phyloP scores from a whole-genome alignment of 352 stramenopile species.

The Phytopythium delawarense region DNA sequence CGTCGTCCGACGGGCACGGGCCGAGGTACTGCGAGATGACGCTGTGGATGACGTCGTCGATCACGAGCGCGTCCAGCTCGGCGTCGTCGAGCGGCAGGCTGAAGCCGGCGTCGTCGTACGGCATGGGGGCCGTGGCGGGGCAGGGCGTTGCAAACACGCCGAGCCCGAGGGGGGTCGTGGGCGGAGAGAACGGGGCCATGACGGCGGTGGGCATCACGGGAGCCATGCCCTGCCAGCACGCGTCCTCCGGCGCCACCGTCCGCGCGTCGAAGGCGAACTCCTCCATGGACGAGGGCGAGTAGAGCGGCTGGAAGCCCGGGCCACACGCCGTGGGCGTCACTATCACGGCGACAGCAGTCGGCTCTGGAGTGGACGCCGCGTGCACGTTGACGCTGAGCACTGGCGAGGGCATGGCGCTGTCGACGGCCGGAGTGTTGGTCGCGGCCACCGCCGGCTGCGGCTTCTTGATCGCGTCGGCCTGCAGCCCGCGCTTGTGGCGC shows the following conservation, averaged over 20 bases:
- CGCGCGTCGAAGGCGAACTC: not conserved
- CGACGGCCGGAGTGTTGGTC: not conserved
- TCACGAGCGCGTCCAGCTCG: conserved; percentile 1
- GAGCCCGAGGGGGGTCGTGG: not conserved
- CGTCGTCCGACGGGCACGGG: not conserved
- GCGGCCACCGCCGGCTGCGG: not conserved
- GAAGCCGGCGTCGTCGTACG: not conserved
- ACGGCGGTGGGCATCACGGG: not conserved
- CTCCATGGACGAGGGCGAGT: not conserved
- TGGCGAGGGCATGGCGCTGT: not conserved
- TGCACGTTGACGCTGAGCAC: not conserved
- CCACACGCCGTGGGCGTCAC: not conserved
- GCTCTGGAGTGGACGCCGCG: not conserved
- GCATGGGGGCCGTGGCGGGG: too few relatives aligned
- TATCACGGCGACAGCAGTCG: not conserved
- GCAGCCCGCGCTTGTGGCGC: conserved; percentile 4
- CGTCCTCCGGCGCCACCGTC: not conserved
- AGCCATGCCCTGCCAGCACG: not conserved
- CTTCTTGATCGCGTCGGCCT: not conserved
- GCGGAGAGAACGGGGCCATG: not conserved
- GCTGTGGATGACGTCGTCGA: conserved; percentile 6
- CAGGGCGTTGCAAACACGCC: not conserved
- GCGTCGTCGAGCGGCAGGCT: not conserved
- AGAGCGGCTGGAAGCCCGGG: not conserved
- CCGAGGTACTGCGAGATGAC: conserved; percentile 1